Evolutionary conservation across 2,329 filamentous ascomycete species (phyloP), one percentile per base, ranked within the genome.

Genomic region (Colletotrichum tanaceti): DNA sequence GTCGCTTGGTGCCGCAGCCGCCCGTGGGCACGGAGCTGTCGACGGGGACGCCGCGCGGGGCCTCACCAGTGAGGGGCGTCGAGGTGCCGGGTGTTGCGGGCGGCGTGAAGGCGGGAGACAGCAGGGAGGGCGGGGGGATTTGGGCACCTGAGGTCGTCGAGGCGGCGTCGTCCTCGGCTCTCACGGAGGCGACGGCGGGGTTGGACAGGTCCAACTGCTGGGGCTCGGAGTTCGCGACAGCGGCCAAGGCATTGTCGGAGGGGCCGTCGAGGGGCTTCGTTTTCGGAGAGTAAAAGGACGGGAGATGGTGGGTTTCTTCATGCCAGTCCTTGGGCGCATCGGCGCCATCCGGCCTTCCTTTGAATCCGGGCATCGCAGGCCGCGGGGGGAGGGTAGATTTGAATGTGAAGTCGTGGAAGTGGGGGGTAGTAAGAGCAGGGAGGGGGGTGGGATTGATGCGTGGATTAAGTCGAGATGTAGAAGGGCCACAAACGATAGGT

Each of bases 41-140:
- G 47, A 90, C 88, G 1, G 86, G 86, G 9, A 89, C 83, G 68
- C 86, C 82, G 55, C 83, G 86, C 14, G 87, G 83, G 46, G 75
- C 79, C 63, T 75, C 74, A 54, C 75, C 78, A 69, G 74, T 79
- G 28, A 61, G 50, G 3, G 86, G 87, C 1, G 87, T 90, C 32
- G 84, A 79, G 6, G 84, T 84, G 4, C 88, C 89, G 0, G 89
- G 89, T 0, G 89, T 91, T 10, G 85, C 82, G 39, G 91, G 91
- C 16, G 92, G 92, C 7, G 90, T 94, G 79, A 93, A 97, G 72
- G 92, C 92, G 58, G 92, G 93, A 78, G 95, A 98, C 71, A 98
- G 90, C 55, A 96, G 89, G 4, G 93, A 93, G 5, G 89, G 86
- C 16, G 85, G 87, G 38, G 85, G 85, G 18, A 75, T 75, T 63